Evolutionary conservation across 2,329 filamentous ascomycete genomes (phyloP), one percentile per base, ranked within the genome.

Genomic region (Beauveria rudraprayagi): DNA sequence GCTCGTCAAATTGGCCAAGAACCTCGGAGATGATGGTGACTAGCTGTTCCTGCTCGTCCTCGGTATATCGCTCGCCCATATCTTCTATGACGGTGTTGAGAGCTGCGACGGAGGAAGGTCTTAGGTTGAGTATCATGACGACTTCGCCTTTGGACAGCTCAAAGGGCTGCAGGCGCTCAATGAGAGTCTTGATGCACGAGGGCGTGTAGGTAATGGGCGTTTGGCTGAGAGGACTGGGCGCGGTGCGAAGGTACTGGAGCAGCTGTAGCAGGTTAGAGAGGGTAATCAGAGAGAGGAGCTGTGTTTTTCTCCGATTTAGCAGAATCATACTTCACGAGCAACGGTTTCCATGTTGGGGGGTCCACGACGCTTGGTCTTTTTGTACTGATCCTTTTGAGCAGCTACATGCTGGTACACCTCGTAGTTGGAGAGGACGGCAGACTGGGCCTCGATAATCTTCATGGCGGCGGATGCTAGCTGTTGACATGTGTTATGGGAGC

Each of bases 361-460:
- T 3, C 81, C 77, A 46, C 79, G 76, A 17, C 77, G 79, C 63
- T 80, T 80, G 58, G 76, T 72, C 47, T 76, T 73, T 68, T 82
- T 78, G 67, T 84, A 82, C 53, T 76, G 75, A 60, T 76, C 73
- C 56, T 78, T 78, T 68, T 84, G 82, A 52, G 86, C 80, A 6
- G 75, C 74, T 44, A 91, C 74, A 67, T 90, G 87, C 61, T 81
- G 77, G 67, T 86, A 86, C 65, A 91, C 87, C 77, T 91, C 89
- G 65, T 83, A 87, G 72, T 91, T 91, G 70, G 85, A 84, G 68
- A 92, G 77, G 47, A 87, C 80, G 5, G 86, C 87, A 34, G 84
- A 84, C 70, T 91, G 87, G 3, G 87, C 78, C 69, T 89, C 87
- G 67, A 91, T 75, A 69, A 92, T 83, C 81, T 90, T 87, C 85